Base-by-base conservation (phyloP, 2,329 filamentous ascomycete species). In the Penicillium digitatum region DNA sequence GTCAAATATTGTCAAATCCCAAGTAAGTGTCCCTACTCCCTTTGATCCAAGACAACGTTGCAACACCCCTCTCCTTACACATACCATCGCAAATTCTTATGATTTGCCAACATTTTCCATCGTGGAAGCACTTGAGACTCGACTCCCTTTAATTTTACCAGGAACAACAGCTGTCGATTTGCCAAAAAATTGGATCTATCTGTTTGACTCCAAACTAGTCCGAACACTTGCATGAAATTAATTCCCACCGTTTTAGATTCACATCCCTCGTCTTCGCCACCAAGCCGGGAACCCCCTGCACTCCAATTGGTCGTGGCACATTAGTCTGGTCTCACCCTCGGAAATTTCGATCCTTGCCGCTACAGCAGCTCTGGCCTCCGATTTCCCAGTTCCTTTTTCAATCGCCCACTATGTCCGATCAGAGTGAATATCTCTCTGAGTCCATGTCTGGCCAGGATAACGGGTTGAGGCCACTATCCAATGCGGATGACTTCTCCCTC, bases 381-480 rank as follows among this genome's bases (percentile, higher is more conserved):
- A 44, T 14, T 32, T 18, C 26, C 46, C 20, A 43, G 42, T 46
- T 20, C 32, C 51, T 40, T 43, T 55, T 22, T 42, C 31, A 46
- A 32, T 20, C 27, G 10, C 29, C 31, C 27, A 61, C 42, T 48
- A 72, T 72, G 69, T 67, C 69, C 45, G 67, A 71, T 48, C 62
- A 62, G 32, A 62, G 56, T 52, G 59, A 70, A 48, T 63, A 62
- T 20, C 56, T 61, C n/a, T 62, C 66, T 26, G 67, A 72, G 43
- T 66, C 66, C 29, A 66, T 72, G 46, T 64, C 58, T 39, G 60
- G 60, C 37, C 49, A 59, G 26, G 63, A 65, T 12, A 56, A 47
- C 34, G 66, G 66, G 24, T 47, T 71, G 51, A 68, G 66, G 49
- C 67, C 68, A n/a, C 53, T 67, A 39, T 70, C 69, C 14, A 71